Conservation (phyloP, 495 filamentous ascomycete genomes). For the Trichoderma virens region DNA sequence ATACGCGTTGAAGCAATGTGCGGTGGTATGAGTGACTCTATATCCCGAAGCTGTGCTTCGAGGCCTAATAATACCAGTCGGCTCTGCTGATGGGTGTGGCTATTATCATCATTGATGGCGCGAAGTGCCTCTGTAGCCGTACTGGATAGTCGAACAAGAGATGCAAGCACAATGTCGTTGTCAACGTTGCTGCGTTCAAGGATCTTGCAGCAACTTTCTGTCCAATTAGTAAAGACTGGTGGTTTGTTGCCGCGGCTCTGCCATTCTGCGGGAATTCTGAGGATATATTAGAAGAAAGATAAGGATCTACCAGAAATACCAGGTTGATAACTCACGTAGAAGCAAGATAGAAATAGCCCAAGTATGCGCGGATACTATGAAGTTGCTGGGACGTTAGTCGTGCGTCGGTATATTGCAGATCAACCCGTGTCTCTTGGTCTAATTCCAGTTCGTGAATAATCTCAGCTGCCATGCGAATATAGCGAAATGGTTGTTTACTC, state of each 20-base stretch:
- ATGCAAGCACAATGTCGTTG: conserved; percentile 31
- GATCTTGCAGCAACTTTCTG: conserved; percentile 26
- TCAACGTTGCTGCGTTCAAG: conserved; percentile 21
- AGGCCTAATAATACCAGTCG: conserved; percentile 33
- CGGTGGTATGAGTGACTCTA: conserved; percentile 26
- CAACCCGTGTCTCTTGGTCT: conserved; percentile 25
- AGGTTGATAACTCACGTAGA: conserved; percentile 24
- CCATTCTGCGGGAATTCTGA: conserved; percentile 31
- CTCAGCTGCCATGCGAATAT: conserved; percentile 39
- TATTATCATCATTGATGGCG: conserved; percentile 18
- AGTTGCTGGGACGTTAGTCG: conserved; percentile 18
- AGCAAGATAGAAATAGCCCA: conserved; percentile 29
- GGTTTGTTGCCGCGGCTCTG: conserved; percentile 17
- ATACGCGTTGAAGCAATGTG: conserved; percentile 18
- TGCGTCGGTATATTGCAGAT: neutral
- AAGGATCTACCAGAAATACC: neutral
- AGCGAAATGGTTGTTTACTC: conserved; percentile 34
- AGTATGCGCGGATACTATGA: conserved; percentile 30
- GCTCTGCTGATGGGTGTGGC: conserved; percentile 29
- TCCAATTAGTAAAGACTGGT: conserved; percentile 23
- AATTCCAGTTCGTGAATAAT: conserved; percentile 37
- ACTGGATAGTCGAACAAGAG: conserved; percentile 33
- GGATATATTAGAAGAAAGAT: conserved; percentile 3
- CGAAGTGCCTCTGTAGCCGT: conserved; percentile 30
- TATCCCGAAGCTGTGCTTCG: conserved; percentile 32